Base-by-base conservation (phyloP, 768 basidiomycete genomes). In the Russula foetens region DNA sequence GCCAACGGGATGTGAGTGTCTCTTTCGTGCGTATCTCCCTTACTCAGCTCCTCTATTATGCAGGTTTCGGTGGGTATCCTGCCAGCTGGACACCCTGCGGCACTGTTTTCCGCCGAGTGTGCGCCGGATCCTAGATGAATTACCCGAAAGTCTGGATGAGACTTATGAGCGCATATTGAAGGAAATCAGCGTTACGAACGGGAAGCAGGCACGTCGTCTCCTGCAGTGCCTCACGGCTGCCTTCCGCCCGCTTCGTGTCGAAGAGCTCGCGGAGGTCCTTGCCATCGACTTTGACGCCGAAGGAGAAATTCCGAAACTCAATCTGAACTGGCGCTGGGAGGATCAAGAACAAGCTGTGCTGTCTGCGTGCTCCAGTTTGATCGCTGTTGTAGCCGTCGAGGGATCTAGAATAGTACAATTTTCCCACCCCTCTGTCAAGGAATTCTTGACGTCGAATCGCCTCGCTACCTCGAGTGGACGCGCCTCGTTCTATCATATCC, bases 61-160 rank as follows among this genome's bases (percentile, higher is more conserved):
- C 45, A 59, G 58, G 51, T 59, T 59, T 53, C 51, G 51, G 2
- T 59, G 43, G 38, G 58, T 45, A 3, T 14, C 5, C 4, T 53
- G 31, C 17, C 38, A 59, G 9, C 51, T 59, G 4, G 44, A 53
- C 19, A n/a, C 2, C 3, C 43, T 59, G 19, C 44, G 44, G 4
- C 24, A 7, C 9, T 38, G 58, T 45, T 29, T 26, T 8, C 44
- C 51, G 15, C 2, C 50, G 12, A 45, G 17, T 41, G 15, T 50
- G 12, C 49, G n/a, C 8, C n/a, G 19, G 8, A 9, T 24, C 14
- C 24, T 46, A 7, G 58, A 53, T 14, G 44, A 50, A 28, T 26
- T 46, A 8, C 58, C 58, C 5, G 14, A 41, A 23, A 19, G 2
- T 17, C 29, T 55, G 24, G 45, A 47, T 17, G 59, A 47, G 39